Evolutionary conservation across 192 early-diverging fungal species (phyloP).

Genomic region (Kickxella alabastrina): DNA sequence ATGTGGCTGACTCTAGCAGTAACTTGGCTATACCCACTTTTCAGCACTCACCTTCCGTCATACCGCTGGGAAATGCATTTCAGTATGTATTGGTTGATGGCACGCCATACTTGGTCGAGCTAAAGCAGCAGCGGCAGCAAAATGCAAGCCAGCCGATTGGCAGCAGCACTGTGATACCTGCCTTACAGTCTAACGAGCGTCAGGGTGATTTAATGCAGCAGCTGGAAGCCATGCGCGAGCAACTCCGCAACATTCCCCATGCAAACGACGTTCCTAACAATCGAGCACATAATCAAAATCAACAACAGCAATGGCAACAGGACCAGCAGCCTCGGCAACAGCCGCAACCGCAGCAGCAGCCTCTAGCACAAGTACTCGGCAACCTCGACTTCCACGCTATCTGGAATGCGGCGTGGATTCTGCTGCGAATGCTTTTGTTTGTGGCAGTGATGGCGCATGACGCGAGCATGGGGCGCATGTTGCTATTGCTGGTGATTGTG

Average conservation of each 20-base stretch:
- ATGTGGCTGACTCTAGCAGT: too few relatives aligned
- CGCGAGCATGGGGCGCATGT: conserved; percentile 16
- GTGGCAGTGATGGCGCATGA: conserved; percentile 36
- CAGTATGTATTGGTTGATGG: conserved; percentile 49
- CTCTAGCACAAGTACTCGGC: not conserved
- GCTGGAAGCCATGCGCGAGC: too few relatives aligned
- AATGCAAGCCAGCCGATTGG: not conserved
- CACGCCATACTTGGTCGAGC: conserved; percentile 30
- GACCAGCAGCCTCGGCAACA: not conserved
- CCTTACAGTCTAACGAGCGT: not conserved
- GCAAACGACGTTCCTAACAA: too few relatives aligned
- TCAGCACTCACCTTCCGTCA: conserved; percentile 4
- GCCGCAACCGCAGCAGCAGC: not conserved
- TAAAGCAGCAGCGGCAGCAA: not conserved
- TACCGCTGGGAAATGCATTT: conserved; percentile 34
- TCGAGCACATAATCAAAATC: not conserved
- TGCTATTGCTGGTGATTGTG: not conserved
- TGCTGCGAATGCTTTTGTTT: conserved; percentile 33
- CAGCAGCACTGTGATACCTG: not conserved
- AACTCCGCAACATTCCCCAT: too few relatives aligned
- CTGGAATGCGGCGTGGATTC: conserved; percentile 30
- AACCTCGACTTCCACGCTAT: conserved; percentile 24
- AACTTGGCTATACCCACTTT: too few relatives aligned
- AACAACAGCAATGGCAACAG: not conserved
- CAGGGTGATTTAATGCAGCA: not conserved